Evolutionary conservation across 495 filamentous ascomycete species (phyloP), one percentile per base, ranked within the genome.

Genomic region (Copromyces sp.): DNA sequence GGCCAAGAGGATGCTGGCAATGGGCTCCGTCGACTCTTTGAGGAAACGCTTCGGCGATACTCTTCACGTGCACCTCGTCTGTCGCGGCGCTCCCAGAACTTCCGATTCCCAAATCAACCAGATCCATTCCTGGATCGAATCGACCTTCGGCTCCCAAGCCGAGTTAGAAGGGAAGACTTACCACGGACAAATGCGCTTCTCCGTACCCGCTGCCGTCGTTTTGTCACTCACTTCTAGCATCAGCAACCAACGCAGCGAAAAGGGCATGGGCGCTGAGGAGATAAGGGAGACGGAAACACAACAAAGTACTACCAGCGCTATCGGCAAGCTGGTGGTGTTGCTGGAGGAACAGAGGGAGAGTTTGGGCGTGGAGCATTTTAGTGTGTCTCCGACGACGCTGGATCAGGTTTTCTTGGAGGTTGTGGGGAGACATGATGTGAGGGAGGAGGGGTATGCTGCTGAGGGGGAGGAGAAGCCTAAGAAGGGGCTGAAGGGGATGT

Each of bases 371-470:
- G 90, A 92, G 82, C 91, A 93, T 78, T 96, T 92, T 78, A 91
- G 89, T 65, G 91, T 94, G 74, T 90, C 87, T 68, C 92, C 91
- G 73, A 94, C 92, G 69, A 94, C 92, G 41, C 84, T 96, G 72
- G 94, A 96, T 81, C 91, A 95, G 83, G 93, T 96, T 1, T 97
- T 97, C 81, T 82, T 97, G 82, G 88, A 82, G 45, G 93, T 96
- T 74, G 92, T 95, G 0, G 88, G 89, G 20, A 86, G 87, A 79
- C 90, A 95, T 79, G 87, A 93, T 80, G 87, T 96, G 3, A 81
- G 86, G 70, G 94, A 96, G 81, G 93, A 95, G 82, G 90, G 92
- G 71, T 91, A 89, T 72, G 80, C 81, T 37, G 80, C 82, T 68
- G 76, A 81, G 68, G 79, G 80, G 71, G 76, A 76, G 76, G 81